A percentile compares a stretch with the other conserved stretches of the same genome.
Conservation (phyloP, 345 rosid species). For the Dovyalis caffra region DNA sequence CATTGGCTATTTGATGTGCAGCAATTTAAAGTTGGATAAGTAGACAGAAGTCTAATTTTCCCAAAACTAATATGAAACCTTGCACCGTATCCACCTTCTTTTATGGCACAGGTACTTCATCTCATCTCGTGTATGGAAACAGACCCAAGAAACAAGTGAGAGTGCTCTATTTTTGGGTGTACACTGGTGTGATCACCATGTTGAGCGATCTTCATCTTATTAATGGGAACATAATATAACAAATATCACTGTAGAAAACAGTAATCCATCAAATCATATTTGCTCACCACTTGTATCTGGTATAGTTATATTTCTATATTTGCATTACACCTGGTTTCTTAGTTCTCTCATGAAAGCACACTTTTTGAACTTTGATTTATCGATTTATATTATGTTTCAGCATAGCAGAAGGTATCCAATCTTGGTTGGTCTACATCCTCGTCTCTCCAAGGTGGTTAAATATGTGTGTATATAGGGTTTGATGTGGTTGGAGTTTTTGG, state of each 20-base stretch:
- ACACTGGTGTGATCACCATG: neutral
- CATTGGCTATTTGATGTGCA: too few relatives aligned
- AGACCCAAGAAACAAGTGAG: neutral
- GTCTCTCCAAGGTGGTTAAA: neutral
- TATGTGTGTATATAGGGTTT: neutral
- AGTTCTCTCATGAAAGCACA: neutral
- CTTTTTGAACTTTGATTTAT: neutral
- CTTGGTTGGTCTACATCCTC: neutral
- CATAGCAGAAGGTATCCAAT: neutral
- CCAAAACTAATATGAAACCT: neutral
- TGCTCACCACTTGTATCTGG: neutral
- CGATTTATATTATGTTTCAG: neutral
- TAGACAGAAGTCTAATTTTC: neutral
- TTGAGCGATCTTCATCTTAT: neutral
- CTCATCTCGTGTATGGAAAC: neutral
- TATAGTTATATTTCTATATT: neutral
- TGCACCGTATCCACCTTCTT: neutral
- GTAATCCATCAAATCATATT: neutral
- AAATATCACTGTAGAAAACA: neutral
- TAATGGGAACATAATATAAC: neutral
- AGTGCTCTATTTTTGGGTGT: neutral
- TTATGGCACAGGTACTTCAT: neutral
- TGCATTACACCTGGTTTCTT: neutral
- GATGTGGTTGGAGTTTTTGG: neutral
- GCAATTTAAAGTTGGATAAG: neutral